Evolutionary conservation across 352 stramenopile genomes (phyloP).

Genomic region (Globisporangium recalcitrans): DNA sequence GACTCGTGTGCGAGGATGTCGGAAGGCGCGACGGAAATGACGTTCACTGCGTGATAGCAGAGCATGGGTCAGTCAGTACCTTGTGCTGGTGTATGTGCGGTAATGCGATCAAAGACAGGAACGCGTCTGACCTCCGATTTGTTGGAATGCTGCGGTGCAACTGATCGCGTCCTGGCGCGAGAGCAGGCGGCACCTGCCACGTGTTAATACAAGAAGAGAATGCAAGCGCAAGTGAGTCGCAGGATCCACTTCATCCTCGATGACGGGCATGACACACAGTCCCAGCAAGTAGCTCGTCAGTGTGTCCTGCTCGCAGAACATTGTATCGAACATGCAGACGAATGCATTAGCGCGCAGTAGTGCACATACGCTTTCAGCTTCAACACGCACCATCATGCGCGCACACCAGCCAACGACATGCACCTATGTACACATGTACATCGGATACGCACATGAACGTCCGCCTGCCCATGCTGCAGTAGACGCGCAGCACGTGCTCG

Average conservation of each 20-base stretch:
- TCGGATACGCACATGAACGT: constrained; percentile 32
- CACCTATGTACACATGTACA: constrained; percentile 19
- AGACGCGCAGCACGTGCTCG: constrained; percentile 37
- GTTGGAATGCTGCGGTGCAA: constrained; percentile 9
- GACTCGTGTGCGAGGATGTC: constrained; percentile 5
- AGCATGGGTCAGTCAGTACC: neutral
- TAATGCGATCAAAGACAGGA: neutral
- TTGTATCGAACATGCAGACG: constrained; percentile 5
- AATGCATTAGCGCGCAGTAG: neutral
- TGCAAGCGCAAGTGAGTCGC: neutral
- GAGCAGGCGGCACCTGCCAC: constrained; percentile 13
- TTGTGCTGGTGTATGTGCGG: neutral
- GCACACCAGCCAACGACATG: constrained; percentile 8
- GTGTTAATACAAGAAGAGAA: neutral
- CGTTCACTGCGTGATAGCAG: neutral
- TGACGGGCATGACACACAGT: neutral
- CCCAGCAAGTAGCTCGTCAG: neutral
- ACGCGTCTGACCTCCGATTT: constrained; percentile 13
- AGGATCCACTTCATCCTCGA: neutral
- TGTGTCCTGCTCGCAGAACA: neutral
- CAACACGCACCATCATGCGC: neutral
- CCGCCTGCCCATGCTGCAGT: constrained; percentile 36
- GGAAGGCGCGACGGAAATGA: constrained; percentile 3
- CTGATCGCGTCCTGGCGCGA: constrained; percentile 7
- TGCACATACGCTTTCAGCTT: neutral